A percentile compares a stretch with the other conserved stretches of the same genome.
phyloP scores from a whole-genome alignment of 1,284 basidiomycete species.

The Kalmanozyma brasiliensis region DNA sequence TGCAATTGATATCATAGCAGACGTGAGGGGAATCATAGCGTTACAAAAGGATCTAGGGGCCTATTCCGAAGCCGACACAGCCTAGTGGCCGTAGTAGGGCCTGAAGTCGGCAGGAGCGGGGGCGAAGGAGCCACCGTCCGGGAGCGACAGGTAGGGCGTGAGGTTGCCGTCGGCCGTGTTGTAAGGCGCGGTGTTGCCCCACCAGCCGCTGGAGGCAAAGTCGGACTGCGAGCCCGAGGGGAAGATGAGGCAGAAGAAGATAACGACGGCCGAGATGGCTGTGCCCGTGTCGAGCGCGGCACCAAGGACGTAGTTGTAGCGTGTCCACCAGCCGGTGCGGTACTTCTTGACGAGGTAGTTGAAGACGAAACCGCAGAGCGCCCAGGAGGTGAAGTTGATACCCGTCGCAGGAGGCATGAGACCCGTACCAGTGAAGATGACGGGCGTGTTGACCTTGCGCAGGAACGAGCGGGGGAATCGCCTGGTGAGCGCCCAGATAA shows the following conservation, averaged over 20 bases:
- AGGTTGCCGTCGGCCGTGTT: conserved; percentile 47
- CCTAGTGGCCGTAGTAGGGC: conserved; percentile 23
- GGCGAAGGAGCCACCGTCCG: conserved; percentile 18
- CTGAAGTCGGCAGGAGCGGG: conserved; percentile 28
- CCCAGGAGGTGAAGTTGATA: conserved; percentile 62
- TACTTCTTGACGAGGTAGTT: conserved; percentile 66
- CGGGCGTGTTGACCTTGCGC: conserved; percentile 57
- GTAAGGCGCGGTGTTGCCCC: conserved; percentile 59
- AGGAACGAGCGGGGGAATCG: conserved; percentile 49
- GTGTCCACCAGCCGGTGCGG: conserved; percentile 68
- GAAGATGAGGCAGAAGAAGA: conserved; percentile 52
- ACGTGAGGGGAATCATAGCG: conserved; percentile 5
- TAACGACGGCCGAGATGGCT: conserved; percentile 57
- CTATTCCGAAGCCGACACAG: background rate
- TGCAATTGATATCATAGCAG: background rate
- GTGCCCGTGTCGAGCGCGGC: conserved; percentile 69
- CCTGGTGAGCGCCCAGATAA: conserved; percentile 56
- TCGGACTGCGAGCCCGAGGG: conserved; percentile 34
- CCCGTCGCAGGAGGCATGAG: conserved; percentile 67
- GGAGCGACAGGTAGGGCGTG: conserved; percentile 17
- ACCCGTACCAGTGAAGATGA: conserved; percentile 62
- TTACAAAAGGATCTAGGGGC: conserved; percentile 3
- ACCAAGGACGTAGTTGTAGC: conserved; percentile 69
- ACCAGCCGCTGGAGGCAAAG: conserved; percentile 51
- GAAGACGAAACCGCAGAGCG: conserved; percentile 71